A percentile compares a stretch with the other conserved stretches of the same genome.
These are phyloP conservation scores for Alternaria gansuensis DNA, from an alignment of 2,329 filamentous ascomycete genomes.

Conservation along the genomic window DNA sequence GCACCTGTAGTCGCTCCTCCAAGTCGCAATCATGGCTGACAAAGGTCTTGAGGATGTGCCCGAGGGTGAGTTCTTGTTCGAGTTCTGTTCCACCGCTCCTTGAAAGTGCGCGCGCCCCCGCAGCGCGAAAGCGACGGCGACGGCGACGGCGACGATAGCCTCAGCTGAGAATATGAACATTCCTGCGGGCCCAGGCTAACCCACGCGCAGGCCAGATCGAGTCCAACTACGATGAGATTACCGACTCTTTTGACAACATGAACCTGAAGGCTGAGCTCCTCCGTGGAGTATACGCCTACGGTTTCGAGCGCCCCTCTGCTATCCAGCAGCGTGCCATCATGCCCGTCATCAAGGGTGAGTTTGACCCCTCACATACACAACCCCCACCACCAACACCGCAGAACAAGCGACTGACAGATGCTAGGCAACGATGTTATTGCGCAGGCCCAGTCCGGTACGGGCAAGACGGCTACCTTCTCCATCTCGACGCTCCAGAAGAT, in stretches of 20 bases:
- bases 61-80: slow-evolving; percentile 74
- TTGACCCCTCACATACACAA: slow-evolving; percentile 13
- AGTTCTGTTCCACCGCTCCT: slow-evolving; percentile 10
- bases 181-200: slow-evolving; percentile 26
- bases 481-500: slow-evolving; percentile 99
- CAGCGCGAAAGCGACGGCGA: slow-evolving; percentile 24
- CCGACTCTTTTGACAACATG: slow-evolving; percentile 99
- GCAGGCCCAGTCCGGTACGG: slow-evolving; percentile 99
- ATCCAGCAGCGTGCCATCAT: slow-evolving; percentile 99
- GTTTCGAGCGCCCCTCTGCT: slow-evolving; percentile 99
- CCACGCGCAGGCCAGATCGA: slow-evolving; percentile 86
- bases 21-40: slow-evolving; percentile 95
- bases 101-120: slow-evolving; percentile 20
- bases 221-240: slow-evolving; percentile 99
- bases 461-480: slow-evolving; percentile 99
- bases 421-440: slow-evolving; percentile 96
- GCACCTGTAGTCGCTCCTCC: slow-evolving; percentile 72
- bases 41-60: slow-evolving; percentile 98
- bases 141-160: slow-evolving; percentile 11
- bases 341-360: slow-evolving; percentile 98
- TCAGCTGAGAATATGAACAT: background rate
- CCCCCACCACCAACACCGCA: slow-evolving; percentile 11
- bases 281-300: slow-evolving; percentile 98
- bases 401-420: slow-evolving; percentile 35
- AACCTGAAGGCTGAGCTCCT: slow-evolving; percentile 96